Evolutionary conservation across 306 rosid genomes (phyloP), one percentile per base, ranked within the genome.

Genomic region (Cicer arietinum): DNA sequence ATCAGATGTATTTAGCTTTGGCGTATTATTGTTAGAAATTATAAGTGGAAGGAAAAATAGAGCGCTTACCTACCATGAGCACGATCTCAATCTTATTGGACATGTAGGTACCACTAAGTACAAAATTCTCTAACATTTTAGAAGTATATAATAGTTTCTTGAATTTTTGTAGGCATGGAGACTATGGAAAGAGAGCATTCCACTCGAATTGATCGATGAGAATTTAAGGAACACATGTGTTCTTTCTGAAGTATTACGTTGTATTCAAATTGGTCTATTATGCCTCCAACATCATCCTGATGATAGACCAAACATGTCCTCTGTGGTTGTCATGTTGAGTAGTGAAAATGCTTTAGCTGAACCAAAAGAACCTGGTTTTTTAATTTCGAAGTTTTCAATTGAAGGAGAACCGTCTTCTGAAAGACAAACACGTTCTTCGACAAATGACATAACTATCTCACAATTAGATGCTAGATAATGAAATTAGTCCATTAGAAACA

Each of bases 281-380:
- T 86, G 90, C 60, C 20, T 86, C 41, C 89, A 86, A 42, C 82
- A 74, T 8, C 77, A 57, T 53, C 83, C 82, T 0, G 71, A 85
- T 9, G 88, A 85, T 10, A 70, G 92, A 59, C 88, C 88, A 48
- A 69, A 35, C 10, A 69, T 85, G 86, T 18, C 86, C 0, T 69
- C 80, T 64, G 86, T 83, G 42, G 88, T 85, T 53, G 50, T 81
- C 45, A 83, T 88, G 88, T 43, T 83, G 14, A 79, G 74, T 11
- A 81, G 86, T 56, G 82, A 81, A 45, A 70, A 30, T 57, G 6
- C 40, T 1, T 83, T 85, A 53, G 58, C 83, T 8, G 71, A 73
- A 13, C 91, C 91, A 2, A 81, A 67, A 11, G 84, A 88, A 11
- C 89, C 84, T 0, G 78, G 80, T 46, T 85, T 85, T 59, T 65